Evolutionary conservation across 2,329 filamentous ascomycete genomes (phyloP).

Genomic region (Acrodontium crateriforme): DNA sequence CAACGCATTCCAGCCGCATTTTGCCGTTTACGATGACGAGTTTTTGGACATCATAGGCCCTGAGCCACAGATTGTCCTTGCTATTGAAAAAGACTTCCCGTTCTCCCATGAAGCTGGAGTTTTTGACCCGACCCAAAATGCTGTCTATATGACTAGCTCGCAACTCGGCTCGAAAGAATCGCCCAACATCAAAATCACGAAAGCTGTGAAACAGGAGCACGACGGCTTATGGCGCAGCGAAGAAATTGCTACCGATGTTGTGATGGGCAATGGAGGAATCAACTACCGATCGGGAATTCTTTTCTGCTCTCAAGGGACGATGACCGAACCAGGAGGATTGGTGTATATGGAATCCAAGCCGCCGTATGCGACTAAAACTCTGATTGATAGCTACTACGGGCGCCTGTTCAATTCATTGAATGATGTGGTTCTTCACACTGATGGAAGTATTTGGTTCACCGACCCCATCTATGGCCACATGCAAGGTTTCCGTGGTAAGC

Average conservation of each 20-base stretch:
- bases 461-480: constrained; percentile 47
- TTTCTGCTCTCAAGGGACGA: constrained; percentile 20
- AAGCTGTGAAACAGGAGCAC: constrained; percentile 9
- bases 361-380: constrained; percentile 13
- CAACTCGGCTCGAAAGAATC: constrained; percentile 3
- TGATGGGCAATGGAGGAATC: constrained; percentile 38
- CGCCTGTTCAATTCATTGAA: constrained; percentile 48
- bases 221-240: constrained; percentile 30
- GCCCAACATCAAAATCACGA: constrained; percentile 15
- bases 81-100: constrained; percentile 12
- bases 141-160: constrained; percentile 27
- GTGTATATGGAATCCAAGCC: constrained; percentile 11
- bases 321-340: constrained; percentile 10
- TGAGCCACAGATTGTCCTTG: constrained; percentile 10
- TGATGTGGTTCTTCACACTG: constrained; percentile 39
- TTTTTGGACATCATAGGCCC: constrained; percentile 15
- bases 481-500: constrained; percentile 42
- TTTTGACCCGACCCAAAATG: constrained; percentile 22
- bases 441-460: constrained; percentile 50
- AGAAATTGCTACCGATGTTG: constrained; percentile 20
- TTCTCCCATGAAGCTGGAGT: constrained; percentile 27
- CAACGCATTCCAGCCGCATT: constrained; percentile 6
- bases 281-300: constrained; percentile 28
- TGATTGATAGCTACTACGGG: constrained; percentile 47
- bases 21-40: constrained; percentile 15